Conservation (phyloP, 371 early-diverging fungal genomes). For the Syncephalis plumigaleata region DNA sequence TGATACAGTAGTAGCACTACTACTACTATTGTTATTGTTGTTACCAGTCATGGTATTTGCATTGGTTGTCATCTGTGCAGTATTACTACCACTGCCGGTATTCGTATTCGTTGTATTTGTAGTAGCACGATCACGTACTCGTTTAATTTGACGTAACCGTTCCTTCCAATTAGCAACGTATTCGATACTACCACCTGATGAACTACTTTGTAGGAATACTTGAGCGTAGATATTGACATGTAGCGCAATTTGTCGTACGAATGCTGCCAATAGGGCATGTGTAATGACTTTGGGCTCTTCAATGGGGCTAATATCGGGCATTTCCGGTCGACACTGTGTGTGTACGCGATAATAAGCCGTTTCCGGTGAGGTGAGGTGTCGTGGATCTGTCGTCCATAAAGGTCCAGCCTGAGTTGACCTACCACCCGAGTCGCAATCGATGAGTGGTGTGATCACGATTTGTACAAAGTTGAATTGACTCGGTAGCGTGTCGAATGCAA, state of each 20-base stretch:
- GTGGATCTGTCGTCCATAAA: background rate
- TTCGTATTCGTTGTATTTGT: background rate
- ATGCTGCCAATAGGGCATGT: constrained; percentile 48
- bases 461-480: constrained; percentile 91
- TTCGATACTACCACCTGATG: constrained; percentile 22
- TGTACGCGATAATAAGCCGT: constrained; percentile 23
- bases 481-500: constrained; percentile 75
- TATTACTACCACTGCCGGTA: too few relatives aligned
- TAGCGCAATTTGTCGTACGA: constrained; percentile 70
- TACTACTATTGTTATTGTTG: too few relatives aligned
- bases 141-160: constrained; percentile 70
- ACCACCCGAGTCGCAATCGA: constrained; percentile 3
- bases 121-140: background rate
- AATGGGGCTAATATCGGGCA: constrained; percentile 73
- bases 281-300: constrained; percentile 66
- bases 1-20: too few relatives aligned
- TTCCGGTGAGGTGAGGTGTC: background rate
- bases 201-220: constrained; percentile 40
- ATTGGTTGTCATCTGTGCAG: background rate
- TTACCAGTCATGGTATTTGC: too few relatives aligned
- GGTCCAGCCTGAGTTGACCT: background rate
- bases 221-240: constrained; percentile 86
- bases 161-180: constrained; percentile 75
- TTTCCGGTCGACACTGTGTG: constrained; percentile 54
- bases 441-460: constrained; percentile 62